Percentiles rank a stretch among this genome's conserved stretches.
phyloP scores from a whole-genome alignment of 257 asterid species.

The Craterostigma plantagineum region DNA sequence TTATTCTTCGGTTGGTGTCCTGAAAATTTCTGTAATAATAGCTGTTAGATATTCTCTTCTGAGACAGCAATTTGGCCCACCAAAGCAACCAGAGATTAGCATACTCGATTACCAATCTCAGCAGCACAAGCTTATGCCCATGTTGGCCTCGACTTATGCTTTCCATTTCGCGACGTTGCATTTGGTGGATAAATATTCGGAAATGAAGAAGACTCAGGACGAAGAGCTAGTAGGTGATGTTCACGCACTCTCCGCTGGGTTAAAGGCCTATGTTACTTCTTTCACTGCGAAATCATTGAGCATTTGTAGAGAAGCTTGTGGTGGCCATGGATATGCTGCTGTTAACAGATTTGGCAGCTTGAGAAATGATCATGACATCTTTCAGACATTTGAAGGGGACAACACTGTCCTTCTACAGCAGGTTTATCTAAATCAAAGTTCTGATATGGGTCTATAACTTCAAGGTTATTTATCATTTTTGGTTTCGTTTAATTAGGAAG shows the following conservation, averaged over 20 bases:
- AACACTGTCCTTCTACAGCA: constrained; percentile 95
- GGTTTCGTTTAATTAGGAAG: too few species aligned
- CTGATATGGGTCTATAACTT: too few species aligned
- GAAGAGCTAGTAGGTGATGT: constrained; percentile 75
- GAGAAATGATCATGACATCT: constrained; percentile 2
- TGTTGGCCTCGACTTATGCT: constrained; percentile 84
- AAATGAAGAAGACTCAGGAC: constrained; percentile 68
- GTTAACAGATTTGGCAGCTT: neutral
- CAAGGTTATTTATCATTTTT: too few species aligned
- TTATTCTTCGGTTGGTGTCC: constrained; percentile 78
- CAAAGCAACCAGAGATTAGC: constrained; percentile 82
- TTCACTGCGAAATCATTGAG: constrained; percentile 75
- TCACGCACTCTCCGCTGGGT: constrained; percentile 88
- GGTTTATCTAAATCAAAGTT: constrained; percentile 19
- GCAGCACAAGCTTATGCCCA: constrained; percentile 96
- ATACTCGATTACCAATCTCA: constrained; percentile 95
- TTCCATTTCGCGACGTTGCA: constrained; percentile 70
- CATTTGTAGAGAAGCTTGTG: constrained; percentile 39
- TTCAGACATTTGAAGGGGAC: constrained; percentile 62
- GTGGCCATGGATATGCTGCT: constrained; percentile 1
- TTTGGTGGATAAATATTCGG: constrained; percentile 60
- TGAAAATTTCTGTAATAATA: constrained; percentile 60
- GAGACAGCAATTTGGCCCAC: constrained; percentile 96
- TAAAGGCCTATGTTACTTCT: constrained; percentile 86
- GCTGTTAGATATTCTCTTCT: constrained; percentile 74